Evolutionary conservation across 257 asterid species (phyloP).

Genomic region (Plantago ovata): DNA sequence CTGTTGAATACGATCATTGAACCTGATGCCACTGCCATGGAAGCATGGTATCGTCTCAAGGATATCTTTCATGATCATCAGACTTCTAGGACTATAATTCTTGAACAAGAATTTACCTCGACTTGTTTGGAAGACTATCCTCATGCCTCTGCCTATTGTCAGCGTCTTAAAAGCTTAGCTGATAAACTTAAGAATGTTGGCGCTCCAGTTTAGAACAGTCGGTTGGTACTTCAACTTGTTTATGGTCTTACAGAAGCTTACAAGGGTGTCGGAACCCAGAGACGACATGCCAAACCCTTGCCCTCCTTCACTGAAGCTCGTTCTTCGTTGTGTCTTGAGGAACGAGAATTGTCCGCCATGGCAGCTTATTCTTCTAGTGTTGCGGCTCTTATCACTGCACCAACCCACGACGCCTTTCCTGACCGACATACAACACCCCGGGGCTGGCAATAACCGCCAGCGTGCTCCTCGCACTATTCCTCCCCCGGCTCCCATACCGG

Average conservation of each 20-base stretch:
- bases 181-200: background rate
- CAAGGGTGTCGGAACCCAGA: too few relatives aligned
- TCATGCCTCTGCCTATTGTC: background rate
- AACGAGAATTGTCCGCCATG: too few relatives aligned
- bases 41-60: background rate
- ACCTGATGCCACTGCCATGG: background rate
- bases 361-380: too few relatives aligned
- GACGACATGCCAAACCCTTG: too few relatives aligned
- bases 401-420: too few relatives aligned
- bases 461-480: too few relatives aligned
- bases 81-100: background rate
- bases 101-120: background rate
- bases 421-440: too few relatives aligned
- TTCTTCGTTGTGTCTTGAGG: too few relatives aligned
- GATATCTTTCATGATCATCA: background rate
- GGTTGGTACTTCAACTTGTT: background rate
- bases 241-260: background rate
- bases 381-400: too few relatives aligned
- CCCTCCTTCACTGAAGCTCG: too few relatives aligned
- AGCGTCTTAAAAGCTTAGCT: background rate
- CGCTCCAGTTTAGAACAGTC: background rate
- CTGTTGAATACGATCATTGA: background rate
- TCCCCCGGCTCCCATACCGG: too few relatives aligned
- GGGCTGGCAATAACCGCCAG: too few relatives aligned
- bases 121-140: background rate